Percentiles rank a stretch among this genome's conserved stretches.
phyloP scores from a whole-genome alignment of 1,284 basidiomycete species.

The Agaricales sp. region DNA sequence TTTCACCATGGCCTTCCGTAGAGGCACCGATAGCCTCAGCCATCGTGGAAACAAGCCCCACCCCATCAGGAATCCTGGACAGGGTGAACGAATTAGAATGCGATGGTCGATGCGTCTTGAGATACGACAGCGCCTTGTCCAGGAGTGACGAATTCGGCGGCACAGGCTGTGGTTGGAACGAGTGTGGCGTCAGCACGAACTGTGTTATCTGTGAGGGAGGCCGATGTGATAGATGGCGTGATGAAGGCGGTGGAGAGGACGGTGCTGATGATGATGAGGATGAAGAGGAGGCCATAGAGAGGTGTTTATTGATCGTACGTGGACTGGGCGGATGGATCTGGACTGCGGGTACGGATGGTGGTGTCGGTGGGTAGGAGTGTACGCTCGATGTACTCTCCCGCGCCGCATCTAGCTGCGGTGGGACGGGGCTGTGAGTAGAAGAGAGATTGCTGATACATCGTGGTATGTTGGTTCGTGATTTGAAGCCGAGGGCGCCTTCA shows the following conservation, averaged over 20 bases:
- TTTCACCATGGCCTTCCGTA: not conserved
- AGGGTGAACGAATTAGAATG: slow-evolving; percentile 59
- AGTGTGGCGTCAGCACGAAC: slow-evolving; percentile 52
- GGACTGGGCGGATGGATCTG: slow-evolving; percentile 35
- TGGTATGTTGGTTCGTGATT: slow-evolving; percentile 42
- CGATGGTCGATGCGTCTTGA: slow-evolving; percentile 47
- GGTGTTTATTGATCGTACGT: slow-evolving; percentile 27
- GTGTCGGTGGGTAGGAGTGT: slow-evolving; percentile 64
- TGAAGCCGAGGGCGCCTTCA: slow-evolving; percentile 53
- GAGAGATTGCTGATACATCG: slow-evolving; percentile 6
- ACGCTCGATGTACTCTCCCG: slow-evolving; percentile 24
- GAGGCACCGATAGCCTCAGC: not conserved
- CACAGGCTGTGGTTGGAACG: slow-evolving; percentile 27
- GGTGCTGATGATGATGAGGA: slow-evolving; percentile 13
- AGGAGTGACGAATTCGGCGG: slow-evolving; percentile 35
- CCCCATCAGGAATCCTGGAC: slow-evolving; percentile 24
- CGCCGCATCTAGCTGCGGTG: slow-evolving; percentile 24
- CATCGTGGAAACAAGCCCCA: no score
- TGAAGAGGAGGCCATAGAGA: not conserved
- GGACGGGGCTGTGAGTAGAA: slow-evolving; percentile 13
- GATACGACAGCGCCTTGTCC: slow-evolving; percentile 41
- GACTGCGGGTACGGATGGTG: slow-evolving; percentile 28
- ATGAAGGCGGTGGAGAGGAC: slow-evolving; percentile 6
- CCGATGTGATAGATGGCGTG: slow-evolving; percentile 7
- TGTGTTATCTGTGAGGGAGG: slow-evolving; percentile 33